Conservation (phyloP, 495 filamentous ascomycete species). For the Hapsidospora chrysogenum region DNA sequence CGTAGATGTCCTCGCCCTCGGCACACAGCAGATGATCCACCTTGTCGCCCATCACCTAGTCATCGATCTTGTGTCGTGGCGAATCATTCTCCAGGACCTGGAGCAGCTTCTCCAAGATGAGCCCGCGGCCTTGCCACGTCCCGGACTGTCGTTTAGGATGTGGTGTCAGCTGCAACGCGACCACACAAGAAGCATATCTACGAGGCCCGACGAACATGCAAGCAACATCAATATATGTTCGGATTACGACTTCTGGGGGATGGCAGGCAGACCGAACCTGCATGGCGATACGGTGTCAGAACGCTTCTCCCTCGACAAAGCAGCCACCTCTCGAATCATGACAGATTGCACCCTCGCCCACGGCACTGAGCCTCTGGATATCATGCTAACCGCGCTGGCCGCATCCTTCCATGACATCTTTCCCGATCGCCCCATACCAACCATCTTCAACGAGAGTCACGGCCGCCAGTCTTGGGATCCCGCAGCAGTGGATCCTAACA, state of each 20-base stretch:
- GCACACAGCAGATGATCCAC: slow-evolving; percentile 35
- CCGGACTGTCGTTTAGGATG: slow-evolving; percentile 45
- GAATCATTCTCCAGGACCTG: slow-evolving; percentile 48
- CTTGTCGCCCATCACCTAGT: slow-evolving; percentile 55
- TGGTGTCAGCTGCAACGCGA: slow-evolving; percentile 35
- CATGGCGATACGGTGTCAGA: slow-evolving; percentile 19
- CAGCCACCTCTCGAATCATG: slow-evolving; percentile 24
- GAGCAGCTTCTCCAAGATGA: slow-evolving; percentile 42
- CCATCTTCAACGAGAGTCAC: slow-evolving; percentile 34
- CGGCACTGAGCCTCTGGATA: slow-evolving; percentile 25
- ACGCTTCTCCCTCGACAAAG: not conserved
- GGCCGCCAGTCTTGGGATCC: slow-evolving; percentile 21
- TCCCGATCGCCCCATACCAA: slow-evolving; percentile 34
- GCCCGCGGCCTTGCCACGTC: slow-evolving; percentile 15
- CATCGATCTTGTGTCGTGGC: slow-evolving; percentile 56
- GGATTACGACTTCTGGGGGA: slow-evolving; percentile 28
- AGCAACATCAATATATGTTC: too few relatives aligned
- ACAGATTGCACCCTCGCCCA: slow-evolving; percentile 25
- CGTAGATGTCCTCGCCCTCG: slow-evolving; percentile 26
- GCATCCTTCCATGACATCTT: slow-evolving; percentile 32
- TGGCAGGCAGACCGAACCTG: slow-evolving; percentile 24
- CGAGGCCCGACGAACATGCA: slow-evolving; percentile 14
- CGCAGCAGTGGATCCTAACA: slow-evolving; percentile 18
- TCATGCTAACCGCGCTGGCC: slow-evolving; percentile 29
- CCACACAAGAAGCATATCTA: slow-evolving; percentile 10